Evolutionary conservation across 331 rosid genomes (phyloP), one percentile per base, ranked within the genome.

Genomic region (Quercus lobata): DNA sequence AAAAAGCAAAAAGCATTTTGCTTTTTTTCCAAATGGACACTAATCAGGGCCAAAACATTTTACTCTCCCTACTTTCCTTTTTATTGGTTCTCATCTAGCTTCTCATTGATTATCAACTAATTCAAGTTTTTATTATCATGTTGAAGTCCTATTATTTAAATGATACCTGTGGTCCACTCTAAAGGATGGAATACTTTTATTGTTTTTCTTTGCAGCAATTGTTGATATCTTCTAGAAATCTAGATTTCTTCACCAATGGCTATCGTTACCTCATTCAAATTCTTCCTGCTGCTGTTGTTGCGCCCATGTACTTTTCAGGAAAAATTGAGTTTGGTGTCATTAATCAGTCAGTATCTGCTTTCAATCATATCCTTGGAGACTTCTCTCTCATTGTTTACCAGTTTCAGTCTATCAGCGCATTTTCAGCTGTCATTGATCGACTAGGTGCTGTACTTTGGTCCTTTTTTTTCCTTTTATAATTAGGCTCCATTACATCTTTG

Each of bases 231-330:
- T 95, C 99, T 49, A 88, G 99, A 87, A 95, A 95, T 80, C 91
- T 95, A 4, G 97, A 93, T 10, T 93, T 93, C 82, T 93, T 93
- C 89, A 96, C 98, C 86, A 89, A 5, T 79, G 98, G 99, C 73
- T 96, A 96, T 83, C 98, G 98, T 78, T 87, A 91, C 79, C 84
- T 82, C 73, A 93, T 96, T 89, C 99, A 93, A 80, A 86, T 96
- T 88, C 99, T 96, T 83, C 99, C 99, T n/a, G 98, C 91, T 44
- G 98, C 99, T 61, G 90, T 96, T 75, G 98, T 93, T 86, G 99
- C 99, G 16, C 99, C 99, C 15, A 89, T 96, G 98, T 96, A 75
- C 84, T 96, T 96, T 77, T 75, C 99, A 0, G 99, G 99, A 54
- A 89, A 95, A 87, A 93, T 95, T 68, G 98, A 95, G 88, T 89